These are phyloP conservation scores for Bromus sterilis DNA, from an alignment of 176 grass and related monocot species.

Conservation along the genomic window DNA sequence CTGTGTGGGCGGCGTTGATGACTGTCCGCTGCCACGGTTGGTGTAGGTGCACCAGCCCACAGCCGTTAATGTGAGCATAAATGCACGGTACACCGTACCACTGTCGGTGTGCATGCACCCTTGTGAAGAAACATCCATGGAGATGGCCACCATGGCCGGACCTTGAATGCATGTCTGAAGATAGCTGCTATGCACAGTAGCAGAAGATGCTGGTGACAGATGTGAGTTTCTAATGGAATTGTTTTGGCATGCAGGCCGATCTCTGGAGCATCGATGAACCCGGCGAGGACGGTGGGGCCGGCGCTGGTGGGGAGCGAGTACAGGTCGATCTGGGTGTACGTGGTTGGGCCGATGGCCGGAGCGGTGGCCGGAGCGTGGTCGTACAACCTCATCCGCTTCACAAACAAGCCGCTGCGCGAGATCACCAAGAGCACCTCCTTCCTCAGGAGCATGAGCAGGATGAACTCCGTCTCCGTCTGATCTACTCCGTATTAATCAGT, in stretches of 20 bases:
- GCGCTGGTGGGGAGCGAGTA: conserved; percentile 56
- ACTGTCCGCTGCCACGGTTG: conserved; percentile 23
- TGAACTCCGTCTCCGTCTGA: conserved; percentile 18
- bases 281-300: conserved; percentile 59
- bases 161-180: neutral
- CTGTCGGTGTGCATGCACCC: neutral
- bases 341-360: conserved; percentile 54
- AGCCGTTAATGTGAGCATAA: conserved; percentile 24
- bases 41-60: conserved; percentile 19
- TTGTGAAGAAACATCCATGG: neutral
- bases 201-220: neutral
- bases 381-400: conserved; percentile 99
- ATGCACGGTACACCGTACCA: neutral
- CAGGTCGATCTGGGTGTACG: conserved; percentile 75
- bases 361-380: conserved; percentile 75
- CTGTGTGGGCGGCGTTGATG: neutral
- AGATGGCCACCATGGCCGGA: too few relatives aligned
- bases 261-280: conserved; percentile 92
- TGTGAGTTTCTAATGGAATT: neutral
- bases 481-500: neutral
- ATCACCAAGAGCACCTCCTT: conserved; percentile 84
- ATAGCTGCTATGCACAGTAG: neutral
- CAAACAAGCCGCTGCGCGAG: conserved; percentile 92
- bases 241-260: conserved; percentile 55
- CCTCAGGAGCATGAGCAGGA: conserved; percentile 63